Percentiles rank a stretch among this genome's conserved stretches.
These are phyloP conservation scores for Phylloporus gajari DNA, from an alignment of 1,284 basidiomycete genomes.

Conservation along the genomic window DNA sequence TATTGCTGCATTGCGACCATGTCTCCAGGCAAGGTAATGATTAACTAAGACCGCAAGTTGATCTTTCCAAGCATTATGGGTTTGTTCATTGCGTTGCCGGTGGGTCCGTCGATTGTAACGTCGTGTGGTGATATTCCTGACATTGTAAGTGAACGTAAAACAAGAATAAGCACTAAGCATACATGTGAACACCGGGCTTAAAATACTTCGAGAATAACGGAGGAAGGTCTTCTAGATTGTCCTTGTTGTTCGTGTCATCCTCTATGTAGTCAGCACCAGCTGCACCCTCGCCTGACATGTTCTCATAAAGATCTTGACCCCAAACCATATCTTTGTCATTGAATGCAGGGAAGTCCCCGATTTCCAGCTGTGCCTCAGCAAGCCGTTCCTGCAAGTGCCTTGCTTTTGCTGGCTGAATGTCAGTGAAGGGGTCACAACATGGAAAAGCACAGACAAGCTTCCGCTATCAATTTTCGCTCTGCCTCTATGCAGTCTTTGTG, in stretches of 20 bases:
- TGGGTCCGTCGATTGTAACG: background rate
- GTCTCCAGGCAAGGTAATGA: background rate
- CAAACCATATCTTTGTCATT: background rate
- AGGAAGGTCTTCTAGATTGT: background rate
- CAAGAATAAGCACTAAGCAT: background rate
- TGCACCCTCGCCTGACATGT: background rate
- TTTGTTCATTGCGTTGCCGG: too few species aligned
- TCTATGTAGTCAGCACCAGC: background rate
- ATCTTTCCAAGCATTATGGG: too few species aligned
- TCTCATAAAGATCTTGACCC: background rate
- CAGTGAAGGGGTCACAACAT: background rate
- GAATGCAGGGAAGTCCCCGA: background rate
- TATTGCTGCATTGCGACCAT: background rate
- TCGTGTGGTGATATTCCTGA: background rate
- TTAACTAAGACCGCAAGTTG: background rate
- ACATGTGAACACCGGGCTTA: background rate
- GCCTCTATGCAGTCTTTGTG: too few species aligned
- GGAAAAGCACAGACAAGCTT: too few species aligned
- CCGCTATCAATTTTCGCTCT: too few species aligned
- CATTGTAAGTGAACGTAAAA: background rate
- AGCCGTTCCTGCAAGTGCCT: background rate
- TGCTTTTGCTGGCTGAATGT: background rate
- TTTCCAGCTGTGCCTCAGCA: background rate
- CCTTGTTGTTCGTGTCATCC: background rate
- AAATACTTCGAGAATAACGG: background rate